Evolutionary conservation across 352 stramenopile genomes (phyloP), one percentile per base, ranked within the genome.

Genomic region (Pelagophyceae sp.): DNA sequence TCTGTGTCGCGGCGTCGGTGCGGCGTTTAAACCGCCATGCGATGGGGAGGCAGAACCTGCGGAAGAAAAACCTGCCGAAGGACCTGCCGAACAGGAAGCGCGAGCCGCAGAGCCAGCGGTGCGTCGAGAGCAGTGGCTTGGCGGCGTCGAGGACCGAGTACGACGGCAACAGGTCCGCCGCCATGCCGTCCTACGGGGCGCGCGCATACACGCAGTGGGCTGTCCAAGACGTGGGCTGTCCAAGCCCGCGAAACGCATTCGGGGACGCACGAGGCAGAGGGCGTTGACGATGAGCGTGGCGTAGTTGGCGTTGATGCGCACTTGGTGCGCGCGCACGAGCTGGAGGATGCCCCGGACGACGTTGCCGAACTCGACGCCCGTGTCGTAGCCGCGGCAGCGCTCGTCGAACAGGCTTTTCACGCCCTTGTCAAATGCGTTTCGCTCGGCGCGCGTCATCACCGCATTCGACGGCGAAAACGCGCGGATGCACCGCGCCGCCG

Each of bases 241-340:
- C 29, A n/a, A n/a, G n/a, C n/a, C n/a, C n/a, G n/a, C n/a, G n/a
- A n/a, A n/a, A n/a, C n/a, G n/a, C n/a, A n/a, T n/a, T n/a, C n/a
- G n/a, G n/a, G n/a, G n/a, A n/a, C n/a, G n/a, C n/a, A n/a, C n/a
- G 65, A 91, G 80, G 76, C 87, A 91, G 40, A 91, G 75, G 0
- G 83, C 79, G 75, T 91, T 91, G 29, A 91, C 81, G 54, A 90
- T 85, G 29, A 91, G 77, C 33, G 87, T 91, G n/a, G 87, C 86
- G 77, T 89, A 91, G 63, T 91, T 89, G 20, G 87, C 82, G 72
- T 87, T 83, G 50, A 91, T 86, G 25, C 85, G 80, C 38, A 91
- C 82, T 6, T 80, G 72, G 79, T 90, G 81, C 25, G 85, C 72
- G 38, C 83, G 78, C 33, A 91, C 84, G 25, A 88, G 80, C 20